Evolutionary conservation across 75 land plant genomes (phyloP).

Genomic region (Sequoia sempervirens): DNA sequence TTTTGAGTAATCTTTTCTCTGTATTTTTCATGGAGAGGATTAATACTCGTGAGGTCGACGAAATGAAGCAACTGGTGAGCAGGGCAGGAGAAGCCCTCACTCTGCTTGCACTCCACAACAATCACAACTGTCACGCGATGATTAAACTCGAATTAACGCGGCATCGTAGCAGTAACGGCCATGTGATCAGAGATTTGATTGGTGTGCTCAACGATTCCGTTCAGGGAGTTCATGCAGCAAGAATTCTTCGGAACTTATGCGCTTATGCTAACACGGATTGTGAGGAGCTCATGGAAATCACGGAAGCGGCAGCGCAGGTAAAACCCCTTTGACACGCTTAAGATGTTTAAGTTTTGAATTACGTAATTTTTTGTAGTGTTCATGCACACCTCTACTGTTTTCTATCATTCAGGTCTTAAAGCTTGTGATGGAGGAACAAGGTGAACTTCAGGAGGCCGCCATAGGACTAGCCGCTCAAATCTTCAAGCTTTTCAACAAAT

Average conservation of each 20-base stretch:
- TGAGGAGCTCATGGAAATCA: conserved; percentile 20
- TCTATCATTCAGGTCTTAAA: neutral
- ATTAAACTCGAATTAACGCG: no score
- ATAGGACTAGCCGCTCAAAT: no score
- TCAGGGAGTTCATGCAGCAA: conserved; percentile 23
- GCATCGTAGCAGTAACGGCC: neutral
- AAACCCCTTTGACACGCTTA: neutral
- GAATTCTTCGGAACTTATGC: conserved; percentile 62
- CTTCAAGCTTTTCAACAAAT: conserved; percentile 8
- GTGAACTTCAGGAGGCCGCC: conserved; percentile 19
- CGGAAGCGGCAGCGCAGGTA: conserved; percentile 18
- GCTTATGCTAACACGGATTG: conserved; percentile 31
- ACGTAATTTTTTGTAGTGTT: neutral
- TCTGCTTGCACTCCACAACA: no score
- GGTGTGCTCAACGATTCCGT: conserved; percentile 19
- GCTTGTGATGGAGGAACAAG: conserved; percentile 25
- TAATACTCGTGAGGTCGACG: no score
- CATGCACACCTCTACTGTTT: neutral
- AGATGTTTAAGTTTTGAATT: neutral
- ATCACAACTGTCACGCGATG: no score
- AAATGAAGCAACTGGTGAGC: no score
- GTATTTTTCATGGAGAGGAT: conserved; percentile 30
- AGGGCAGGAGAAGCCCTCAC: no score
- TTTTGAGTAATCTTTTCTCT: conserved; percentile 46
- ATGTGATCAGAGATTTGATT: conserved; percentile 18